These are phyloP conservation scores for Pistacia integerrima DNA, from an alignment of 345 rosid species.

Conservation along the genomic window DNA sequence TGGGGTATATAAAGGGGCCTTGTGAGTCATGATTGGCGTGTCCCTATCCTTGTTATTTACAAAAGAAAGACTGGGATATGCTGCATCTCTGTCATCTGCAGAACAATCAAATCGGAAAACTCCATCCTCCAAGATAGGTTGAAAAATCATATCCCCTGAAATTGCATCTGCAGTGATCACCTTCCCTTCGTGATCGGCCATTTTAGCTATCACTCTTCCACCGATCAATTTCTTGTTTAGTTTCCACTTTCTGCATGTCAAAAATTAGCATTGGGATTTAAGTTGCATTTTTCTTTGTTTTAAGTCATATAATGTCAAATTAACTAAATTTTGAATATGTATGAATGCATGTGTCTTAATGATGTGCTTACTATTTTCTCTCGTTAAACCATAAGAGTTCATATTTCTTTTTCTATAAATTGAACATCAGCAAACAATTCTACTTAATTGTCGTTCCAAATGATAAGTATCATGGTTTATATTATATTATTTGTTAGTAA, in stretches of 20 bases:
- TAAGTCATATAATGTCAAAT: neutral
- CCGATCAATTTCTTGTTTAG: conserved; percentile 5
- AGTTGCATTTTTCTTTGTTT: neutral
- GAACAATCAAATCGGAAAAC: conserved; percentile 83
- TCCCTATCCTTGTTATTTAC: conserved; percentile 54
- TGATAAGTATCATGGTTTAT: too few species aligned
- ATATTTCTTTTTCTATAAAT: too few species aligned
- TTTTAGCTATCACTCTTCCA: conserved; percentile 29
- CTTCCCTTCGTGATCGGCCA: conserved; percentile 40
- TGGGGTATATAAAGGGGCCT: conserved; percentile 60
- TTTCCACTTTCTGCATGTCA: conserved; percentile 47
- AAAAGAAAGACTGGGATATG: conserved; percentile 75
- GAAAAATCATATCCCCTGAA: conserved; percentile 57
- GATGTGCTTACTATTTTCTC: too few species aligned
- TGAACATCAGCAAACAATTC: neutral
- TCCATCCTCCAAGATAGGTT: conserved; percentile 73
- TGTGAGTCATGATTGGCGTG: conserved; percentile 35
- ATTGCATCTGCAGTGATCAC: conserved; percentile 30
- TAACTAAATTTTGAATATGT: too few species aligned
- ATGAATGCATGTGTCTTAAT: too few species aligned
- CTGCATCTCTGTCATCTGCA: conserved; percentile 50
- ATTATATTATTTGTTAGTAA: neutral
- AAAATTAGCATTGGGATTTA: conserved; percentile 20
- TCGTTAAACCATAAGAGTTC: too few species aligned
- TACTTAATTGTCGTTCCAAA: neutral